Conservation (phyloP, 2,329 filamentous ascomycete species). For the Penicillium verrucosum region DNA sequence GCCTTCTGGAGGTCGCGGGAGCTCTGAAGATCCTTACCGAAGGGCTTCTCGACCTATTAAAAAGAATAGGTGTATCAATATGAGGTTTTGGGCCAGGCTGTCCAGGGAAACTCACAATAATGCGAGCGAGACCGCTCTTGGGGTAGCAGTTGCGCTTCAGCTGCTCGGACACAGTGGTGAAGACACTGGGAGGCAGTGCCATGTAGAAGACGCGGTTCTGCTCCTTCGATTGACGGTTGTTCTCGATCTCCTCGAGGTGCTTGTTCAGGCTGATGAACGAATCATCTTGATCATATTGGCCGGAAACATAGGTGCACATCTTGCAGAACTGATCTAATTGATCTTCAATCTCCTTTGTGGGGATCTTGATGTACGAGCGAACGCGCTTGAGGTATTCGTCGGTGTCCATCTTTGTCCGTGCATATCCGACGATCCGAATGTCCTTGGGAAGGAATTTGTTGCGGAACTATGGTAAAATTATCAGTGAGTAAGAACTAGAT, state of each 20-base stretch:
- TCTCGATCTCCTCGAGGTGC: constrained; percentile 82
- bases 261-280: constrained; percentile 82
- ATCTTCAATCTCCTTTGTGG: constrained; percentile 94
- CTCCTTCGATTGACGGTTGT: constrained; percentile 65
- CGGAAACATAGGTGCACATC: constrained; percentile 90
- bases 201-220: constrained; percentile 97
- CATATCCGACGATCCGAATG: constrained; percentile 97
- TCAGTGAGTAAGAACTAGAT: constrained; percentile 11
- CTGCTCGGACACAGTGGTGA: constrained; percentile 96
- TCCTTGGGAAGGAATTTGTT: constrained; percentile 98
- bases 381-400: constrained; percentile 91
- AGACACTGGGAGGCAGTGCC: constrained; percentile 95
- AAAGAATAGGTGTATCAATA: constrained; percentile 20
- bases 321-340: constrained; percentile 86
- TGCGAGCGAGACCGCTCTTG: constrained; percentile 79
- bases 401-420: constrained; percentile 98
- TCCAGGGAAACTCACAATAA: constrained; percentile 66
- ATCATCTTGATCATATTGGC: constrained; percentile 96
- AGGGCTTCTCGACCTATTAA: constrained; percentile 90
- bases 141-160: constrained; percentile 98
- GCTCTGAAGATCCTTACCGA: constrained; percentile 93
- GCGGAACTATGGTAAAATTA: constrained; percentile 64
- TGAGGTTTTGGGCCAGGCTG: neutral
- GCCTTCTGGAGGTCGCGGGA: constrained; percentile 93
- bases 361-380: constrained; percentile 97